phyloP scores from a whole-genome alignment of 2,329 filamentous ascomycete species.

The Colletotrichum tamarilloi region DNA sequence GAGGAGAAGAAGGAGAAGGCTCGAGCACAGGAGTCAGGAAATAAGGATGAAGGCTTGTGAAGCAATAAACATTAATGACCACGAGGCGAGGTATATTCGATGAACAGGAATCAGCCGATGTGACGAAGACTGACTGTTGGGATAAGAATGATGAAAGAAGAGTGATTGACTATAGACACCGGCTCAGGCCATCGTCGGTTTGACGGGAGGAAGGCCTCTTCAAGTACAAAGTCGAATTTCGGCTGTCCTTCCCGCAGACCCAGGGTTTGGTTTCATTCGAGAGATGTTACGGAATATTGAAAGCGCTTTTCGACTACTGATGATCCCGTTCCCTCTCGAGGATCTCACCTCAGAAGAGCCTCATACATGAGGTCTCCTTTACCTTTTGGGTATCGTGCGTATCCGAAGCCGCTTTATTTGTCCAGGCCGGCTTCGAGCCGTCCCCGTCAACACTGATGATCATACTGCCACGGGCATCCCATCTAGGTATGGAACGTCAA shows the following conservation, averaged over 20 bases:
- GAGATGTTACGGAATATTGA: conserved; percentile 17
- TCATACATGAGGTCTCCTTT: conserved; percentile 9
- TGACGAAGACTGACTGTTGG: background rate
- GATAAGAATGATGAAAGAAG: background rate
- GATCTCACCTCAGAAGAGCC: background rate
- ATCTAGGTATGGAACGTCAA: background rate
- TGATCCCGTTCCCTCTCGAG: background rate
- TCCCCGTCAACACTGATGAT: background rate
- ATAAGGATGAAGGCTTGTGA: background rate
- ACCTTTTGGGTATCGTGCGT: conserved; percentile 10
- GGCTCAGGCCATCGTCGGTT: conserved; percentile 10
- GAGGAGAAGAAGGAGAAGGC: background rate
- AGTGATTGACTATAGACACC: background rate
- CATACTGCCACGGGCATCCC: background rate
- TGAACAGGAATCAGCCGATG: background rate
- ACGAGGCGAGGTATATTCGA: background rate
- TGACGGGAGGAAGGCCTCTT: conserved; percentile 23
- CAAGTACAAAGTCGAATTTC: conserved; percentile 10
- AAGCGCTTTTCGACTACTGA: conserved; percentile 2
- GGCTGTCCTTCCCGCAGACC: background rate
- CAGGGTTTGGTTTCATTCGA: background rate
- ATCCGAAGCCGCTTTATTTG: background rate
- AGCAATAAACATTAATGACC: conserved; percentile 13
- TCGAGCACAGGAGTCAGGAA: conserved; percentile 11
- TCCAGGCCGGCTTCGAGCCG: background rate